Percentiles rank a stretch among this genome's conserved stretches.
phyloP scores from a whole-genome alignment of 2,329 filamentous ascomycete species.

The Myriosclerotinia scirpicola region DNA sequence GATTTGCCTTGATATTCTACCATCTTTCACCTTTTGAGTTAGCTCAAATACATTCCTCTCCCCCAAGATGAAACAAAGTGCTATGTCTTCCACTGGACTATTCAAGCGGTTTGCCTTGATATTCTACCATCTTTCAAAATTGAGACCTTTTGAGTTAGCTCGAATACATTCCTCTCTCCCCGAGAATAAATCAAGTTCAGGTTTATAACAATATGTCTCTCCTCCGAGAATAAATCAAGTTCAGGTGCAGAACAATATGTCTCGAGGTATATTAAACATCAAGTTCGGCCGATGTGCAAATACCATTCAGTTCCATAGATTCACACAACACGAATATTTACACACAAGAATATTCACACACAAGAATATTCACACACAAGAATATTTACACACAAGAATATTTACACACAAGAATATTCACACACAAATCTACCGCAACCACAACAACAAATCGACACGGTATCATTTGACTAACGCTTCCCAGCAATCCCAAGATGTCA shows the following conservation, averaged over 20 bases:
- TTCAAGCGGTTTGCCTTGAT: not conserved
- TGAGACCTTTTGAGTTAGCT: not conserved
- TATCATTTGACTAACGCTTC: not conserved
- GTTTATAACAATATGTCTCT: no score
- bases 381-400: not conserved
- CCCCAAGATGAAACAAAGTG: no score
- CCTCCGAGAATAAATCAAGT: not conserved
- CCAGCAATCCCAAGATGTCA: not conserved
- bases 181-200: no score
- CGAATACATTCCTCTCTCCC: not conserved
- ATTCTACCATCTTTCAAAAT: not conserved
- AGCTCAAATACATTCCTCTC: not conserved
- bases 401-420: not conserved
- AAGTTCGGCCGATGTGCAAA: not conserved
- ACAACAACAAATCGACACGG: not conserved
- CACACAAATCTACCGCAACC: not conserved
- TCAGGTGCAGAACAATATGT: conserved; percentile 1
- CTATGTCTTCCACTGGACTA: not conserved
- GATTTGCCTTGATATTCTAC: not conserved
- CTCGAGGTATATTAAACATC: not conserved
- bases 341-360: not conserved
- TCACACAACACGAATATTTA: not conserved
- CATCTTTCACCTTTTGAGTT: not conserved
- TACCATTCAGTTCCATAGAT: no score
- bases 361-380: not conserved